Evolutionary conservation across 1,284 basidiomycete species (phyloP).

Genomic region (Leccinum griseonigrum): DNA sequence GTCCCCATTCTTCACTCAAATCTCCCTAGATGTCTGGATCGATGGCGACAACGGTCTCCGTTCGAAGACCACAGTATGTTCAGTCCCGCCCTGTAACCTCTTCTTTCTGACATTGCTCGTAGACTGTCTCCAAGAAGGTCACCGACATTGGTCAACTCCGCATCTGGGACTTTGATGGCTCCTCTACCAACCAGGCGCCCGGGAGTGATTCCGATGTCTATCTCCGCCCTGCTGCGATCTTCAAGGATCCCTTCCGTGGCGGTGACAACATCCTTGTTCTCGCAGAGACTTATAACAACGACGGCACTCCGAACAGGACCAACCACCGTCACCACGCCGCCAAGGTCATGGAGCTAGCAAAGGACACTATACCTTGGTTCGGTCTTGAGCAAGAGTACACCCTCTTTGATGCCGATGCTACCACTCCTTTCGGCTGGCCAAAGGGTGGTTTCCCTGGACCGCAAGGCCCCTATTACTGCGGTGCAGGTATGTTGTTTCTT

Average conservation of each 20-base stretch:
- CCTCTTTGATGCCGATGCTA: slow-evolving; percentile 91
- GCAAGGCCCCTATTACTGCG: slow-evolving; percentile 99
- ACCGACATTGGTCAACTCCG: slow-evolving; percentile 86
- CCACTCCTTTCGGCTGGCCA: slow-evolving; percentile 93
- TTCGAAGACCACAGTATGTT: slow-evolving; percentile 85
- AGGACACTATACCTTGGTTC: slow-evolving; percentile 90
- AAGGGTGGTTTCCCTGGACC: slow-evolving; percentile 99
- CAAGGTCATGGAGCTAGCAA: slow-evolving; percentile 91
- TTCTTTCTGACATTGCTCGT: slow-evolving; percentile 11
- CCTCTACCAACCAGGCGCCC: slow-evolving; percentile 95
- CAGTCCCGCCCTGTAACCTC: slow-evolving; percentile 4
- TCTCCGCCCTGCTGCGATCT: slow-evolving; percentile 95
- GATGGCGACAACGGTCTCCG: slow-evolving; percentile 91
- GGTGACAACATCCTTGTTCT: slow-evolving; percentile 98
- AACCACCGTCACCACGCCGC: slow-evolving; percentile 91
- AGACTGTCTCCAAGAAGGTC: slow-evolving; percentile 83
- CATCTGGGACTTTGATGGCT: slow-evolving; percentile 99
- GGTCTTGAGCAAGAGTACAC: slow-evolving; percentile 99
- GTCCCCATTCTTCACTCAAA: slow-evolving; percentile 21
- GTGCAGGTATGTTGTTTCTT: slow-evolving; percentile 71
- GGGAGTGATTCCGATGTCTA: slow-evolving; percentile 96
- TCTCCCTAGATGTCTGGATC: slow-evolving; percentile 83
- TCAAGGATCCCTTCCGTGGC: slow-evolving; percentile 99
- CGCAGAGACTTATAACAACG: slow-evolving; percentile 98
- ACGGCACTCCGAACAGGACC: slow-evolving; percentile 96